Evolutionary conservation across 768 basidiomycete species (phyloP), one percentile per base, ranked within the genome.

Genomic region (Lentinula sp.): DNA sequence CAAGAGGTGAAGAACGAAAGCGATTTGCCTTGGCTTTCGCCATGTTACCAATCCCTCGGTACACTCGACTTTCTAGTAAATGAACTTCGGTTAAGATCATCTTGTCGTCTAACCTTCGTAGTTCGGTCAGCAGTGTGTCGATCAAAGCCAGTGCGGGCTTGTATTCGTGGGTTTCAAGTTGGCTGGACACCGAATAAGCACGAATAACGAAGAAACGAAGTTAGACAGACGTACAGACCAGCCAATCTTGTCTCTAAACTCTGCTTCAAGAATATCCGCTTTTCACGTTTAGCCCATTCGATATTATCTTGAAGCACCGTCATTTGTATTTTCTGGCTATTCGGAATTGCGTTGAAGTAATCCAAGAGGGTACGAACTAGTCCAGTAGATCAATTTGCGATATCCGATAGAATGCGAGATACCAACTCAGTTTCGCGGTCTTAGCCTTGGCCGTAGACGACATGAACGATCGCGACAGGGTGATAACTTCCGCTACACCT

Each of bases 51-150:
- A 93, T 85, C 1, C 92, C 93, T 62, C 94, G 85, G 69, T 95
- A 93, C 1, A 95, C 93, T 48, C 93, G 77, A 61, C 91, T 92
- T 74, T 99, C 96, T 42, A 98, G 82, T 8, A 99, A 81, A 67
- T 96, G 95, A 0, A 98, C 95, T 71, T 98, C 96, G 3, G 95
- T 98, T 35, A 99, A 81, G 63, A 98, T 91, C 84, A 96, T 90
- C 79, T 98, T 98, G 76, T 98, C 97, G 72, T 99, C 96, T 32
- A 99, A 78, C 28, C 88, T 84, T 74, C 91, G 94, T 18, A 99
- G 83, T 73, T 98, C 97, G 1, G 88, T 88, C 37, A 98, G 80
- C n/a, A 99, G 83, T 0, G 80, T 78, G 62, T 95, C 94, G 64
- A 98, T 95, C 54, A 93, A 81, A 0, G 82, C 68, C 13, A 98